Percentiles rank a stretch among this genome's conserved stretches.
Conservation (phyloP, 768 basidiomycete genomes). For the Mycena maculata region DNA sequence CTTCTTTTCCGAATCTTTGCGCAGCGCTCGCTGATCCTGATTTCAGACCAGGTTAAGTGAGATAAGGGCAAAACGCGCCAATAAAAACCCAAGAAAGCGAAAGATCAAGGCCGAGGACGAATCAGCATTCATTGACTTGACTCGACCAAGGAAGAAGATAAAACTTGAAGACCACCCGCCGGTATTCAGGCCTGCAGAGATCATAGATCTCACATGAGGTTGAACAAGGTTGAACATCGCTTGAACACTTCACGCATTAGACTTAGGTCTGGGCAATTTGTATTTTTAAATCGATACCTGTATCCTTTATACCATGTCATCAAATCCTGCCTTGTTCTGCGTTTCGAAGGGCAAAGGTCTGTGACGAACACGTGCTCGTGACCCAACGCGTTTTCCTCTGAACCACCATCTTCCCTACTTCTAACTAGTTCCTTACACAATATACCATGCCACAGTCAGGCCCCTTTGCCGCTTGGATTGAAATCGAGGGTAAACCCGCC, state of each 20-base stretch:
- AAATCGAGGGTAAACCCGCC: not conserved
- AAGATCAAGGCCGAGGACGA: conserved; percentile 18
- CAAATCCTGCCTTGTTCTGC: no score
- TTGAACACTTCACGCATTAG: no score
- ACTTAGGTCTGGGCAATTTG: no score
- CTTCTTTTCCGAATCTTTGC: not conserved
- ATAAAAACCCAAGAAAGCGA: conserved; percentile 28
- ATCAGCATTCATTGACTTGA: conserved; percentile 1
- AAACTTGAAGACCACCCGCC: conserved; percentile 24
- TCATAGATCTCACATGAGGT: conserved; percentile 38
- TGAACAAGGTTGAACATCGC: no score
- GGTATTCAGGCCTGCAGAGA: conserved; percentile 26
- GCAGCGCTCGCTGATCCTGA: no score
- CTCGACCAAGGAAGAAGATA: conserved; percentile 28
- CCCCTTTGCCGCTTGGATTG: conserved; percentile 18
- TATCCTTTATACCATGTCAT: no score
- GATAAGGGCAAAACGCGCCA: conserved; percentile 28
- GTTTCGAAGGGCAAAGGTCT: no score
- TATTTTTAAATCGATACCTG: no score
- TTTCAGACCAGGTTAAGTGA: conserved; percentile 13
- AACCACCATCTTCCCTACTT: not conserved
- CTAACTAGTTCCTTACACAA: not conserved
- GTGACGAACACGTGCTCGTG: not conserved
- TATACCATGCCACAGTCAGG: conserved; percentile 6
- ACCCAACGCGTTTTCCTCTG: not conserved